These are phyloP conservation scores for Pyrenopolyporus hunteri DNA, from an alignment of 495 filamentous ascomycete species.

Conservation along the genomic window DNA sequence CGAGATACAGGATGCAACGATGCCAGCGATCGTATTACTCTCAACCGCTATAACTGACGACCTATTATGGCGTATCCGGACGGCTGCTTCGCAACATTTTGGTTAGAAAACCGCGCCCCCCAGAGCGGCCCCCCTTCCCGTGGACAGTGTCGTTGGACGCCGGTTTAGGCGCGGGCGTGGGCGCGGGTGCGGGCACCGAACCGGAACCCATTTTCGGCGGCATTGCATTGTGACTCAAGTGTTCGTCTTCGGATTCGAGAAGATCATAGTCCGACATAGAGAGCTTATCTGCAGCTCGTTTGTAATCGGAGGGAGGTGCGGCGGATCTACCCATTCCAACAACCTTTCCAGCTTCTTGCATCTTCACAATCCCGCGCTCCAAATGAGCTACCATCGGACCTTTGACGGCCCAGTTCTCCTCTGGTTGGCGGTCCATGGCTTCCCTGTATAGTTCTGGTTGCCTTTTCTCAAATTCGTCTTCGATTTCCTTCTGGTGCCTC, in stretches of 20 bases:
- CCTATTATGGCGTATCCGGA: constrained; percentile 23
- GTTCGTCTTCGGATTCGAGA: constrained; percentile 35
- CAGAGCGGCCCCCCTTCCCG: constrained; percentile 24
- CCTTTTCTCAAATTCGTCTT: constrained; percentile 45
- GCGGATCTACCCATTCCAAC: constrained; percentile 11
- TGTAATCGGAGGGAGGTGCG: constrained; percentile 32
- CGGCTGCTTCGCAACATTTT: constrained; percentile 34
- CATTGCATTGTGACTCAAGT: constrained; percentile 18
- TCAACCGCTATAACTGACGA: background rate
- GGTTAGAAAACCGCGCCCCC: constrained; percentile 16
- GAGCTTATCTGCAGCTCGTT: constrained; percentile 28
- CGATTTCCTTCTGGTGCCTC: constrained; percentile 49
- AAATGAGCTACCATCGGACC: constrained; percentile 34
- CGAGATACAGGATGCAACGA: background rate
- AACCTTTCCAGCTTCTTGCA: constrained; percentile 33
- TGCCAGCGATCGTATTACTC: background rate
- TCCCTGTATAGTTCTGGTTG: constrained; percentile 48
- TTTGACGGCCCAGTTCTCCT: constrained; percentile 23
- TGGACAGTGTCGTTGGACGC: constrained; percentile 4
- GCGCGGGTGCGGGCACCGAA: too few species aligned
- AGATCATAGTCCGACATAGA: constrained; percentile 38
- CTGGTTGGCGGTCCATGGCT: constrained; percentile 39
- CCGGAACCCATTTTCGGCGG: constrained; percentile 7
- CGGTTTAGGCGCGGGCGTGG: background rate
- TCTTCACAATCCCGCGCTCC: constrained; percentile 29